Conservation (phyloP, 768 basidiomycete species). For the Suillus subluteus region DNA sequence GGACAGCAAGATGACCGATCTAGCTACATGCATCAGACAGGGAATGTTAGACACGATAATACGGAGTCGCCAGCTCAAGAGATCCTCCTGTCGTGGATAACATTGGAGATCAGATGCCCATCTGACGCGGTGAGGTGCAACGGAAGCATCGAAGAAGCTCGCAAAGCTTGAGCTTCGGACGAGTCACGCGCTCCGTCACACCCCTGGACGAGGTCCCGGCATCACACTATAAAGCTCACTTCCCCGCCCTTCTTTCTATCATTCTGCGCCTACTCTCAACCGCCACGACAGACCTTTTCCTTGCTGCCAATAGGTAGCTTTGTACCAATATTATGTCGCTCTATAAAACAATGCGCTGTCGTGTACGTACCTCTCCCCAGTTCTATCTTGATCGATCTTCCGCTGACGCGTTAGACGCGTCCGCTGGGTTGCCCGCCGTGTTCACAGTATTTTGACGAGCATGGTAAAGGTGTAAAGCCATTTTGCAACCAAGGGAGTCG, state of each 20-base stretch:
- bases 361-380: constrained; percentile 36
- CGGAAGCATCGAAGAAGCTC: constrained; percentile 11
- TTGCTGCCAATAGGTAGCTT: neutral
- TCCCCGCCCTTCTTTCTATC: neutral
- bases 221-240: constrained; percentile 7
- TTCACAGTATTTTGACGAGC: constrained; percentile 50
- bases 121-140: neutral
- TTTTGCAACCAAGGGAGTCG: constrained; percentile 49
- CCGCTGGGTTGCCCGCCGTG: neutral
- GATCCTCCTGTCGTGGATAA: neutral
- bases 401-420: constrained; percentile 18
- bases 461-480: constrained; percentile 45
- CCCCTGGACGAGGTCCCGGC: neutral
- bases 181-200: constrained; percentile 8
- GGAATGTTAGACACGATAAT: neutral
- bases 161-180: constrained; percentile 1
- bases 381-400: constrained; percentile 7
- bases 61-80: neutral
- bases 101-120: neutral
- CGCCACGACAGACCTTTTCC: neutral
- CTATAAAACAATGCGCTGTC: constrained; percentile 52
- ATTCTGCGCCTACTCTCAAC: neutral
- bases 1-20: neutral
- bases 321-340: constrained; percentile 27
- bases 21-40: neutral